A percentile compares a stretch with the other conserved stretches of the same genome.
Conservation (phyloP, 1,284 basidiomycete genomes). For the Termitomyces sp. region DNA sequence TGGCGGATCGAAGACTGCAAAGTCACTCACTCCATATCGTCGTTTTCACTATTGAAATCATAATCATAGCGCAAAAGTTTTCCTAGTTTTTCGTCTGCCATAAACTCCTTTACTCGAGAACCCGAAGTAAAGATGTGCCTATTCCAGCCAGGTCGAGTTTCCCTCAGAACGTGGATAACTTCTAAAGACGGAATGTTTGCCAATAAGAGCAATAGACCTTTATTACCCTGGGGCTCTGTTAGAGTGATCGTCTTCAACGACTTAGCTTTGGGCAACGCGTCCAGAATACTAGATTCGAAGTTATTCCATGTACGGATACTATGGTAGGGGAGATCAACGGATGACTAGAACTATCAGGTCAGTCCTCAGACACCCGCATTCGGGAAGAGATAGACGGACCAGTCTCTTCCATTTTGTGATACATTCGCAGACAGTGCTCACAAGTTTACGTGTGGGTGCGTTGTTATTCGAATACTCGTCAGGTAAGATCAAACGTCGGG, state of each 20-base stretch:
- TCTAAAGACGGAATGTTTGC: slow-evolving; percentile 2
- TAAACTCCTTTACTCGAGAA: background rate
- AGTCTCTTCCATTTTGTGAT: slow-evolving; percentile 16
- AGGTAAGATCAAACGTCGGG: slow-evolving; percentile 15
- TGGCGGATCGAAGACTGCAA: background rate
- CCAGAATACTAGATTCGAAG: background rate
- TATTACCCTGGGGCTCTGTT: background rate
- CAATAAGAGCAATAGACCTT: background rate
- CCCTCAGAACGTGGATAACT: background rate
- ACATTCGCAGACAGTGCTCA: slow-evolving; percentile 6
- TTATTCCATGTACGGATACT: background rate
- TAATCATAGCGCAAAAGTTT: background rate
- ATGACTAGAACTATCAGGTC: background rate
- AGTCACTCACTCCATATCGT: background rate
- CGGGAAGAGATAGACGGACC: background rate
- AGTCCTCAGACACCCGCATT: background rate
- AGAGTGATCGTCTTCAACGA: slow-evolving; percentile 5
- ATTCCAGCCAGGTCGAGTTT: background rate
- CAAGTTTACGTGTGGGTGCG: slow-evolving; percentile 11
- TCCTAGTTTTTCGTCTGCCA: background rate
- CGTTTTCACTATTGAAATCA: background rate
- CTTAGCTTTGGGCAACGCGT: background rate
- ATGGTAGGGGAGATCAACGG: background rate
- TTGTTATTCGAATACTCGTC: background rate
- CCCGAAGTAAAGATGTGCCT: no score